phyloP scores from a whole-genome alignment of 495 filamentous ascomycete genomes.

The Letharia lupina region DNA sequence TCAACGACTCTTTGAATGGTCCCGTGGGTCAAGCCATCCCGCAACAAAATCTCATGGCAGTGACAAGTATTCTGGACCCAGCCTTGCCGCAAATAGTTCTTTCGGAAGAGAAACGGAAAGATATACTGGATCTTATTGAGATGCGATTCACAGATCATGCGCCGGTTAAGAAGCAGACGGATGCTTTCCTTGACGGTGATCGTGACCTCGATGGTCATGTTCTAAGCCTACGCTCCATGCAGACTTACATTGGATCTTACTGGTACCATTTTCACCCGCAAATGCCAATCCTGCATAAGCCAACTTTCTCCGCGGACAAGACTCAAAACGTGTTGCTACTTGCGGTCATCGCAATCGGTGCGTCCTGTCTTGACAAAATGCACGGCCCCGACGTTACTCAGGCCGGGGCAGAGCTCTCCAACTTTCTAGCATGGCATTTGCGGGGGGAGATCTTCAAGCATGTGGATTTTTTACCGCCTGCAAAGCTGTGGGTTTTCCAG shows the following conservation, averaged over 20 bases:
- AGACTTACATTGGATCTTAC: conserved; percentile 85
- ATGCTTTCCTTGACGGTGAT: conserved; percentile 62
- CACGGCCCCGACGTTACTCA: conserved; percentile 66
- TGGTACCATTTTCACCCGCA: conserved; percentile 95
- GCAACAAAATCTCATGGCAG: conserved; percentile 74
- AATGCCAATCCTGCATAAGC: conserved; percentile 86
- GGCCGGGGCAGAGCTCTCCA: conserved; percentile 66
- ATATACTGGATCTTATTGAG: conserved; percentile 78
- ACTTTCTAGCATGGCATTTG: conserved; percentile 84
- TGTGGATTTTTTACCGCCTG: conserved; percentile 82
- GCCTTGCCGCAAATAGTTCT: conserved; percentile 69
- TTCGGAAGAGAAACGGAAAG: conserved; percentile 78
- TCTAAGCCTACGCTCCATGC: conserved; percentile 87
- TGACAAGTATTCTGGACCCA: conserved; percentile 82
- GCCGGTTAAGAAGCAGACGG: conserved; percentile 64
- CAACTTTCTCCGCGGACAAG: conserved; percentile 83
- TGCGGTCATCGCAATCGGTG: conserved; percentile 90
- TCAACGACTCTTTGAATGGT: conserved; percentile 20
- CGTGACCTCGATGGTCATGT: conserved; percentile 65
- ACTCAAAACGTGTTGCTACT: conserved; percentile 80
- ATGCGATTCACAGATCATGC: conserved; percentile 69
- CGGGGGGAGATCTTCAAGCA: conserved; percentile 91
- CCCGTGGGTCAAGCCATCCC: conserved; percentile 17
- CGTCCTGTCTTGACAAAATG: conserved; percentile 74
- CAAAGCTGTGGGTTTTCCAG: conserved; percentile 97